Evolutionary conservation across 306 rosid species (phyloP).

Genomic region (Acmispon strigosus): DNA sequence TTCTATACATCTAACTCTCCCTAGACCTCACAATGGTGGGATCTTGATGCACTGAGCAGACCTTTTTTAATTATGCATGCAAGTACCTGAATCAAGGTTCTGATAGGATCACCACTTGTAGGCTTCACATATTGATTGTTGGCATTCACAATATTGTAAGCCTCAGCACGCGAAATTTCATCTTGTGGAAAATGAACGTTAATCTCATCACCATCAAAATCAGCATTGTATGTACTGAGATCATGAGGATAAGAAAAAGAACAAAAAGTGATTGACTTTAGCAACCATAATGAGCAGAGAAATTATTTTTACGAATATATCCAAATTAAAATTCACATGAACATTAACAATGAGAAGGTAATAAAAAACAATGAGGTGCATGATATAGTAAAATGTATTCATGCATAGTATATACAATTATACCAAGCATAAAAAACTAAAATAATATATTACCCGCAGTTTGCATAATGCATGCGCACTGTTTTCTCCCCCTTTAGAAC

Average conservation of each 20-base stretch:
- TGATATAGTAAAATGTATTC: conserved; percentile 6
- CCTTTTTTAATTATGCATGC: background rate
- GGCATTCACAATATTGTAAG: conserved; percentile 89
- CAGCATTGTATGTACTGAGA: conserved; percentile 92
- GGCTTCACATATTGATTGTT: conserved; percentile 96
- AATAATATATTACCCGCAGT: conserved; percentile 42
- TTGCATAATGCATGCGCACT: conserved; percentile 95
- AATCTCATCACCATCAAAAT: conserved; percentile 97
- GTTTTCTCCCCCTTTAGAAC: conserved; percentile 95
- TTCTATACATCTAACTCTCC: background rate
- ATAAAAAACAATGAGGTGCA: background rate
- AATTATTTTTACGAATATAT: background rate
- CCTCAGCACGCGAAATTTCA: conserved; percentile 94
- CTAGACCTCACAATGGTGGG: background rate
- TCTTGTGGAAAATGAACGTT: conserved; percentile 99
- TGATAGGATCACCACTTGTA: conserved; percentile 92
- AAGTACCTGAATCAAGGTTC: conserved; percentile 89
- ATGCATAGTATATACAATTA: background rate
- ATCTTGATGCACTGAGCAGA: background rate
- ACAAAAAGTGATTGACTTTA: background rate
- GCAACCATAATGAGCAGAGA: background rate
- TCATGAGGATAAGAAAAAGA: background rate
- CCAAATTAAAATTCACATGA: conserved; percentile 33
- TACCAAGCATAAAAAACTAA: conserved; percentile 13
- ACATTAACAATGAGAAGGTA: background rate